Conservation (phyloP, 495 filamentous ascomycete species). For the Podospora fimiseda region DNA sequence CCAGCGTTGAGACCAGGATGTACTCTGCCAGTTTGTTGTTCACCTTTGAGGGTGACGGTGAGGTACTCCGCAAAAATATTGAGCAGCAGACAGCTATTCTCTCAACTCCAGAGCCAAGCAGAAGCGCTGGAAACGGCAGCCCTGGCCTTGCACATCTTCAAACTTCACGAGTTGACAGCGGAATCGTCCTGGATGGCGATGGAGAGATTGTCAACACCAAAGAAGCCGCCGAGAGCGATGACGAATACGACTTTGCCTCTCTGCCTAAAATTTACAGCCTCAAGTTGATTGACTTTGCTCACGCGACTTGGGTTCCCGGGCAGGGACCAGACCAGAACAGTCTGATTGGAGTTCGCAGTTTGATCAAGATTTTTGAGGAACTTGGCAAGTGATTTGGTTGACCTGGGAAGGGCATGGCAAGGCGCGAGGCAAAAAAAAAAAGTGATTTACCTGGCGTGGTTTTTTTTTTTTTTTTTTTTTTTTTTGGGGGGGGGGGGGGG, state of each 20-base stretch:
- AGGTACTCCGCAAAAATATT: conserved; percentile 59
- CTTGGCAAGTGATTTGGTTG: conserved; percentile 35
- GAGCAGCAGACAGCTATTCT: conserved; percentile 48
- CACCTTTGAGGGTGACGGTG: conserved; percentile 83
- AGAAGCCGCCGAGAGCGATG: conserved; percentile 47
- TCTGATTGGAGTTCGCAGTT: conserved; percentile 66
- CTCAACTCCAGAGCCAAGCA: conserved; percentile 17
- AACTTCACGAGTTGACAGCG: conserved; percentile 36
- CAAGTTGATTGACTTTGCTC: conserved; percentile 95
- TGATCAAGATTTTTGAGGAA: conserved; percentile 63
- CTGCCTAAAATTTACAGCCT: conserved; percentile 69
- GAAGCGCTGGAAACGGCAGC: conserved; percentile 12
- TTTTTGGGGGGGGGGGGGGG: neutral
- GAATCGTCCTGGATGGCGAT: conserved; percentile 38
- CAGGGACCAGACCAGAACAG: conserved; percentile 83
- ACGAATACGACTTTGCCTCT: conserved; percentile 60
- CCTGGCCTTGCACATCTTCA: conserved; percentile 9
- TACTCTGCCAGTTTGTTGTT: conserved; percentile 86
- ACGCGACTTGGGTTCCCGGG: conserved; percentile 81
- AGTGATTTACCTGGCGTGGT: neutral
- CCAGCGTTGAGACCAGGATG: conserved; percentile 82
- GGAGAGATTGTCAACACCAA: conserved; percentile 13
- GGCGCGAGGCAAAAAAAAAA: neutral
- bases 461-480: conserved; percentile 1
- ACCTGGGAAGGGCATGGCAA: neutral